Evolutionary conservation across 1,139 yeast species (phyloP).

Genomic region (Saccharomycopsis phalli): DNA sequence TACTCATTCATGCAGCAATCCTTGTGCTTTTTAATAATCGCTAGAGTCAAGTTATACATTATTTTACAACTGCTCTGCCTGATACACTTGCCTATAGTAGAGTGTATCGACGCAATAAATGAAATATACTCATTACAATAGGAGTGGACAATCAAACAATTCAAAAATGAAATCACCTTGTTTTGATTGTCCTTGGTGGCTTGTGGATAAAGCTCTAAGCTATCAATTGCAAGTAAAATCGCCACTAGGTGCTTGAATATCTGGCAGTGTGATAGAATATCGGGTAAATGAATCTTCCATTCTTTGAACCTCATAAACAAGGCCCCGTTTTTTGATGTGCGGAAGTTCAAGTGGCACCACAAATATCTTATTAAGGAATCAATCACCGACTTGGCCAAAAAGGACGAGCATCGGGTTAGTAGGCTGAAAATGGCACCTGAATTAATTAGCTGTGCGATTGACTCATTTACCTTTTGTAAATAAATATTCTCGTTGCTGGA

Average conservation of each 20-base stretch:
- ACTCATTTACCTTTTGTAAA: too few relatives aligned
- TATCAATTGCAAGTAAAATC: constrained; percentile 29
- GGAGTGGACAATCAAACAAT: constrained; percentile 25
- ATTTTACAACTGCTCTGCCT: too few relatives aligned
- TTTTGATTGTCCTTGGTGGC: constrained; percentile 24
- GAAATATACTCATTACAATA: constrained; percentile 30
- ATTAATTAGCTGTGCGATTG: too few relatives aligned
- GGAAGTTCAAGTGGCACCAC: constrained; percentile 32
- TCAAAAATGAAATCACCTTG: constrained; percentile 27
- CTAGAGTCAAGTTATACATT: constrained; percentile 27
- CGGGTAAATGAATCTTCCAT: constrained; percentile 27
- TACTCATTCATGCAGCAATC: constrained; percentile 34
- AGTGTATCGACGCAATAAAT: constrained; percentile 28
- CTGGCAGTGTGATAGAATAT: constrained; percentile 27
- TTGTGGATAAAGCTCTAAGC: constrained; percentile 22
- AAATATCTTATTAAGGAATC: constrained; percentile 33
- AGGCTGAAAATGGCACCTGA: too few relatives aligned
- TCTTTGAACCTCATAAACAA: constrained; percentile 20
- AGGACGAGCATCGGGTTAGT: too few relatives aligned
- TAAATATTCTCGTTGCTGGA: too few relatives aligned
- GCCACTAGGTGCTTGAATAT: constrained; percentile 32
- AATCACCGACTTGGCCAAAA: too few relatives aligned
- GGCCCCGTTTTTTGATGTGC: neutral
- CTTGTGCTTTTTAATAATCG: constrained; percentile 28
- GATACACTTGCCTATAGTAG: neutral